Evolutionary conservation across 805 yeast species (phyloP), one percentile per base, ranked within the genome.

Genomic region (Suhomyces sp.): DNA sequence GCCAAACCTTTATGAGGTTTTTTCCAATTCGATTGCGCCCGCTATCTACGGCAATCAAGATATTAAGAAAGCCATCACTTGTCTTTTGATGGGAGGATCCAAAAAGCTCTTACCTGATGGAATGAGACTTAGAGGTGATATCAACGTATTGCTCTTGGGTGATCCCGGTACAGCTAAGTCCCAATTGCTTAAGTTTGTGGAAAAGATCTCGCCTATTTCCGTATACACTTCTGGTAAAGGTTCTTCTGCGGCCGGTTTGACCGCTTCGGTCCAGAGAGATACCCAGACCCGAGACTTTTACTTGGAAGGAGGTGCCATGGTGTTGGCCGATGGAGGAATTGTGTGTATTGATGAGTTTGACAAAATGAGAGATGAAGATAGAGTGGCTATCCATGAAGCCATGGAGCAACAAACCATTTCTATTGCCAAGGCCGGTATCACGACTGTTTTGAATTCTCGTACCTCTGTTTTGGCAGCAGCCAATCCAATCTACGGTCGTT

Each of bases 121-220:
- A 13, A 89, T 92, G 93, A 78, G 97, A 63, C 79, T 94, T 51
- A 84, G 99, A 77, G 99, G 99, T 60, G 99, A 94, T 67, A 89
- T 94, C 62, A 94, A 94, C 65, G 97, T 94, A 9, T 77, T 94
- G 48, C 69, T 94, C 47, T 77, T 96, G 35, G 99, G 99, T 72
- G 99, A 94, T 65, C 99, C 99, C 21, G 99, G 99, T 75, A 94
- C 99, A 19, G 98, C 99, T 47, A 94, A 94, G 68, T 94, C 99
- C 9, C 99, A 94, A 75, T 73, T 94, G 56, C 79, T 94, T 63
- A 94, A 94, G 68, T 94, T 93, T 60, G 98, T 91, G 17, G 98
- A 94, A 66, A 92, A 93, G 64, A 91, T 89, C 19, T 83, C 97
- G 3, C 98, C 98, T 10, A 90, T 93, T 53, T 84, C 98, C 3